These are phyloP conservation scores for Medicago lupulina DNA, from an alignment of 306 rosid species.

Conservation along the genomic window DNA sequence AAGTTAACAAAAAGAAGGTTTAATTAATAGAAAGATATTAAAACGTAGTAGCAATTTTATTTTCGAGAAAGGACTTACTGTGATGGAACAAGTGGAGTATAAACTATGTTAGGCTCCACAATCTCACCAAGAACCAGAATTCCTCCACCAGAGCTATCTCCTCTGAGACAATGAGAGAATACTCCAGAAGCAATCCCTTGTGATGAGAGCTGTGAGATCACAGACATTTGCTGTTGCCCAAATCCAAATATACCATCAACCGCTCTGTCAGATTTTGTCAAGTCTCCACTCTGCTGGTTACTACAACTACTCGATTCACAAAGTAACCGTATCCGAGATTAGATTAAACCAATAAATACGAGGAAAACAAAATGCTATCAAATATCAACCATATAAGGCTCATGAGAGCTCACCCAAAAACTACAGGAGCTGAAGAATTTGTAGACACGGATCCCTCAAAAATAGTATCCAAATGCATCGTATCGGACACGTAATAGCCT, in stretches of 20 bases:
- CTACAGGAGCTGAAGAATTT: constrained; percentile 80
- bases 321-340: constrained; percentile 43
- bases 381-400: constrained; percentile 27
- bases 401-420: constrained; percentile 77
- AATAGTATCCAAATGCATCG: constrained; percentile 70
- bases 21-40: background rate
- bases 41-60: constrained; percentile 16
- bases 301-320: constrained; percentile 79
- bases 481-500: constrained; percentile 82
- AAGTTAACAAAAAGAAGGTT: background rate
- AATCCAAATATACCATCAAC: constrained; percentile 97
- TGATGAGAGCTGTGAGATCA: constrained; percentile 87
- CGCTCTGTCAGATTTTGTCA: constrained; percentile 90
- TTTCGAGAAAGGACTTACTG: constrained; percentile 67
- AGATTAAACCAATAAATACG: constrained; percentile 30
- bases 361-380: background rate
- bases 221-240: constrained; percentile 88
- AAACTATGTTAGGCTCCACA: constrained; percentile 83
- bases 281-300: constrained; percentile 79
- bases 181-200: constrained; percentile 84
- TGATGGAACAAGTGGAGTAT: constrained; percentile 83
- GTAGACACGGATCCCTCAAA: constrained; percentile 60
- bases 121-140: constrained; percentile 94
- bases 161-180: constrained; percentile 95
- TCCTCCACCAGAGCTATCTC: constrained; percentile 91